Percentiles rank a stretch among this genome's conserved stretches.
phyloP scores from a whole-genome alignment of 139 green algal genomes.

The Tetradesmus obliquus region DNA sequence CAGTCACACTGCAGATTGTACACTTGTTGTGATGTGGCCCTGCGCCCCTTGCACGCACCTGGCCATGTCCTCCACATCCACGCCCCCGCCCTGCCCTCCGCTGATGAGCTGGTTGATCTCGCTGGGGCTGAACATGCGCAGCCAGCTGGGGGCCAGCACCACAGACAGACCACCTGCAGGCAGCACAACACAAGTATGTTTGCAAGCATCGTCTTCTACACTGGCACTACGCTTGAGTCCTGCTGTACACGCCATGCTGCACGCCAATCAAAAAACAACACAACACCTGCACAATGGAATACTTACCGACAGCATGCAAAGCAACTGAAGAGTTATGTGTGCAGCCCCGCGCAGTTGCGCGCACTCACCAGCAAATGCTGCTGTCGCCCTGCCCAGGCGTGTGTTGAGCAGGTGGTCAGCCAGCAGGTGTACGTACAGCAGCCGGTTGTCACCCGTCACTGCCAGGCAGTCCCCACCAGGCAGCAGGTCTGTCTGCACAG shows the following conservation, averaged over 20 bases:
- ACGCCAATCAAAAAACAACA: no score
- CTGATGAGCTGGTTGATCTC: slow-evolving; percentile 89
- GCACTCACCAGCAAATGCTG: slow-evolving; percentile 69
- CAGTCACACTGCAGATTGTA: no score
- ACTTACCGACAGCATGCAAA: background rate
- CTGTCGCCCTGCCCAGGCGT: slow-evolving; percentile 67
- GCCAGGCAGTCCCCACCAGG: slow-evolving; percentile 64
- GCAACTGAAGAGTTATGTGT: background rate
- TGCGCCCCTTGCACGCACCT: slow-evolving; percentile 45
- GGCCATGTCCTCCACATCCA: slow-evolving; percentile 87
- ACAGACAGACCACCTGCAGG: slow-evolving; percentile 51
- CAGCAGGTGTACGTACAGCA: slow-evolving; percentile 87
- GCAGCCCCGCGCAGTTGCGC: background rate
- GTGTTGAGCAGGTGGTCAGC: slow-evolving; percentile 88
- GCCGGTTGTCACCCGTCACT: slow-evolving; percentile 77
- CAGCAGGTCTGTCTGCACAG: slow-evolving; percentile 14
- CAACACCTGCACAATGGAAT: background rate
- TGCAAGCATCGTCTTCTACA: background rate
- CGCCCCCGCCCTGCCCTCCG: slow-evolving; percentile 48
- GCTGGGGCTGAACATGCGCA: slow-evolving; percentile 84
- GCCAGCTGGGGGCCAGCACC: slow-evolving; percentile 58
- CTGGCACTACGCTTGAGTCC: background rate
- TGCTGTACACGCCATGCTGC: no score
- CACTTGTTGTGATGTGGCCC: background rate
- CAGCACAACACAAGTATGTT: background rate